Evolutionary conservation across 164 flowering plant species (phyloP).

Genomic region (Umbellularia californica): DNA sequence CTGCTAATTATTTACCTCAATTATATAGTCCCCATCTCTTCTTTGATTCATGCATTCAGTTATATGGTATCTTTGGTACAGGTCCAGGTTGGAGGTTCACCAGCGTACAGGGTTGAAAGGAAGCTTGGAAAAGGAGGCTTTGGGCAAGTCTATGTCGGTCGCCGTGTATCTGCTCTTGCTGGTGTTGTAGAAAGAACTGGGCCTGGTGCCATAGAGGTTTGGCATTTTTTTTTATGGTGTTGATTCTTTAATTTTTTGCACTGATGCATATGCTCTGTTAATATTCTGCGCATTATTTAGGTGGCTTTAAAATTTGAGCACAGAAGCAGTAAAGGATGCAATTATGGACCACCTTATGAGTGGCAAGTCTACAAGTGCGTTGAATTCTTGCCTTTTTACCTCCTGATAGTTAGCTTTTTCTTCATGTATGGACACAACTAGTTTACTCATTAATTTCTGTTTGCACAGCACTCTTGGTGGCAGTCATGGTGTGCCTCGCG

Average conservation of each 20-base stretch:
- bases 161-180: constrained; percentile 37
- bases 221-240: not conserved
- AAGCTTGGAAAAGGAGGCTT: constrained; percentile 93
- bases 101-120: constrained; percentile 56
- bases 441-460: constrained; percentile 10
- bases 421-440: constrained; percentile 2
- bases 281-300: constrained; percentile 22
- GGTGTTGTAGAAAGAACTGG: constrained; percentile 41
- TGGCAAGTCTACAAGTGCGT: constrained; percentile 87
- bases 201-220: constrained; percentile 69
- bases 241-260: not conserved
- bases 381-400: not conserved
- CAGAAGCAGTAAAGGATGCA: constrained; percentile 83
- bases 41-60: not conserved
- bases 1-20: not conserved
- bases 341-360: constrained; percentile 82
- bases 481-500: constrained; percentile 82
- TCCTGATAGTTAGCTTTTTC: not conserved
- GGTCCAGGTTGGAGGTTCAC: constrained; percentile 87
- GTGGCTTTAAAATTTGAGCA: constrained; percentile 90
- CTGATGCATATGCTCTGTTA: not conserved
- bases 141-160: constrained; percentile 91
- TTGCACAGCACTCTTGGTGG: constrained; percentile 69
- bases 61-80: constrained; percentile 27
- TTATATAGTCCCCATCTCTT: not conserved